Conservation (phyloP, 805 yeast species). For the Wickerhamiella allomyrinae region DNA sequence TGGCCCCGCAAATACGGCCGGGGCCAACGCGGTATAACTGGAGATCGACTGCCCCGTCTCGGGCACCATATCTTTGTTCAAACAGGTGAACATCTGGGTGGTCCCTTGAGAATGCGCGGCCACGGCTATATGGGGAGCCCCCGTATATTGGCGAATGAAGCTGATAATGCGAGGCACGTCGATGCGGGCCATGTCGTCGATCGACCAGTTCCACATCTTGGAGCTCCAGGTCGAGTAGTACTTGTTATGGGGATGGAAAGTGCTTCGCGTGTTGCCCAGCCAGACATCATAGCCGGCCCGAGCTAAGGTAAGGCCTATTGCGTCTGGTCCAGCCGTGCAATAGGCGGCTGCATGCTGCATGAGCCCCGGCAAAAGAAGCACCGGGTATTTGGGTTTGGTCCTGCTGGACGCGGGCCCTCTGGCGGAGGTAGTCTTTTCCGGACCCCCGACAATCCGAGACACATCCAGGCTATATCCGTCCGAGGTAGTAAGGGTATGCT, state of each 20-base stretch:
- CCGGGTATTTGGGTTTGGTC: conserved; percentile 32
- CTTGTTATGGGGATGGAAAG: conserved; percentile 59
- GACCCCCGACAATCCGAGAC: conserved; percentile 35
- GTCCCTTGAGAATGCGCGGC: conserved; percentile 92
- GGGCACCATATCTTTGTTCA: conserved; percentile 31
- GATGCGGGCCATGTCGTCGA: conserved; percentile 61
- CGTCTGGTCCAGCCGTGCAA: conserved; percentile 66
- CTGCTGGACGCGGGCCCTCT: background rate
- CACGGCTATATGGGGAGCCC: conserved; percentile 33
- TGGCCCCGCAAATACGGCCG: conserved; percentile 82
- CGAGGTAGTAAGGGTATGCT: conserved; percentile 47
- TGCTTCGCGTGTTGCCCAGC: conserved; percentile 86
- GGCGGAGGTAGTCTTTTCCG: background rate
- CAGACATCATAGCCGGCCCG: conserved; percentile 87
- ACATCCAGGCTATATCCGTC: conserved; percentile 69
- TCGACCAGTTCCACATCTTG: conserved; percentile 87
- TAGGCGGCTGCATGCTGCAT: conserved; percentile 78
- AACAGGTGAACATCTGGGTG: conserved; percentile 61
- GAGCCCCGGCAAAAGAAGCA: conserved; percentile 72
- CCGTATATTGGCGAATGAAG: conserved; percentile 34
- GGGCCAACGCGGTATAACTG: conserved; percentile 66
- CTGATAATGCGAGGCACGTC: conserved; percentile 67
- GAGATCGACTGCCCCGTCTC: conserved; percentile 41
- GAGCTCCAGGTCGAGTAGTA: conserved; percentile 30
- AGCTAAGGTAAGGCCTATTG: conserved; percentile 51